Evolutionary conservation across 768 basidiomycete genomes (phyloP).

Genomic region (Glaciozyma antarctica): DNA sequence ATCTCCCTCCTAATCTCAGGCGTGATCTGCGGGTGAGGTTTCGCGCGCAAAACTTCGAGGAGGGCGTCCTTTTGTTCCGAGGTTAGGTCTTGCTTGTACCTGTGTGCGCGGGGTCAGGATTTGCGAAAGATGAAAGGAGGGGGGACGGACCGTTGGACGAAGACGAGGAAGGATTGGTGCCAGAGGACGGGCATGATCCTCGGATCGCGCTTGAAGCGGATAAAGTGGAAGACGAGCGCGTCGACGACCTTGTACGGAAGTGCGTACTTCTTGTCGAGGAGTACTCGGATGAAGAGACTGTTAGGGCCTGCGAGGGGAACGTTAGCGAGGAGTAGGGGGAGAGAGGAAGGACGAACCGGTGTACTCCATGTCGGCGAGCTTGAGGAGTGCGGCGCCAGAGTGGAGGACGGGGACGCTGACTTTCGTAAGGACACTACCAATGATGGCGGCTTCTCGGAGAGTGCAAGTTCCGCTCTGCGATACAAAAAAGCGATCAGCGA

Average conservation of each 20-base stretch:
- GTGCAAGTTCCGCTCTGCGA: conserved; percentile 61
- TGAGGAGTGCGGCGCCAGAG: conserved; percentile 85
- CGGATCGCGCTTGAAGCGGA: conserved; percentile 74
- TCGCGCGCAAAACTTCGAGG: conserved; percentile 79
- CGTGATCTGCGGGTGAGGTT: conserved; percentile 77
- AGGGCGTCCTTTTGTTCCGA: conserved; percentile 96
- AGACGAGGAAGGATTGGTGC: conserved; percentile 93
- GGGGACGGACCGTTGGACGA: conserved; percentile 66
- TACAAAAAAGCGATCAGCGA: background rate
- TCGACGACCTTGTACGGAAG: conserved; percentile 97
- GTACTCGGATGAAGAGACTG: conserved; percentile 89
- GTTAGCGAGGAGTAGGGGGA: background rate
- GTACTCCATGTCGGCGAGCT: conserved; percentile 94
- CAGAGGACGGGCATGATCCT: conserved; percentile 90
- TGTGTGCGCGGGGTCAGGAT: conserved; percentile 37
- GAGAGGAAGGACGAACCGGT: conserved; percentile 49
- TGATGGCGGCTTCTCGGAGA: conserved; percentile 85
- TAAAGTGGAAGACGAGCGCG: conserved; percentile 94
- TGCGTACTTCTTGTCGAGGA: conserved; percentile 96
- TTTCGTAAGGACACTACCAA: conserved; percentile 80
- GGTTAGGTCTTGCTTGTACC: conserved; percentile 87
- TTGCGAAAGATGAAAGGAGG: conserved; percentile 3
- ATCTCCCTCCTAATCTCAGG: conserved; percentile 84
- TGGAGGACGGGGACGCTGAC: conserved; percentile 94
- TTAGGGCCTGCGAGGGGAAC: conserved; percentile 55